Evolutionary conservation across 768 basidiomycete species (phyloP).

Genomic region (Tricholoma saponaceum): DNA sequence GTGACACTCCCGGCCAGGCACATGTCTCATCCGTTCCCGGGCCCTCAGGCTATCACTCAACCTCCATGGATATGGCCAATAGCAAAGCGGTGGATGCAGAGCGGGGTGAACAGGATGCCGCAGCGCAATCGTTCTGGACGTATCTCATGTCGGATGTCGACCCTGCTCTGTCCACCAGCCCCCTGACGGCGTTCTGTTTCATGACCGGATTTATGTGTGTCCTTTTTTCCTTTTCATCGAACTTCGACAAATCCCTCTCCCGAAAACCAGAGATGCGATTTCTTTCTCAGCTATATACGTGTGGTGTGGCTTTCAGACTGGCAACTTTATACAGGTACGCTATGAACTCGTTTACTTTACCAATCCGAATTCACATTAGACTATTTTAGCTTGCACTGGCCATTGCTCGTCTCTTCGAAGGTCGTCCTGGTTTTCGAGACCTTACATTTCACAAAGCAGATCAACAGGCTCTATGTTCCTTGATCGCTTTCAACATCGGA

Average conservation of each 20-base stretch:
- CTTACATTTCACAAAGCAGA: slow-evolving; percentile 73
- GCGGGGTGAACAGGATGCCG: not conserved
- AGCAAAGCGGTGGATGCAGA: slow-evolving; percentile 4
- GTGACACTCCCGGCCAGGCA: not conserved
- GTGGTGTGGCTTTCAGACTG: slow-evolving; percentile 86
- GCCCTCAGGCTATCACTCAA: not conserved
- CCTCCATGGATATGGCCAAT: not conserved
- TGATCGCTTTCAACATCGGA: slow-evolving; percentile 72
- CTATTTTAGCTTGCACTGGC: slow-evolving; percentile 64
- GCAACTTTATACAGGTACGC: slow-evolving; percentile 64
- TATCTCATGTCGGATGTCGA: slow-evolving; percentile 47
- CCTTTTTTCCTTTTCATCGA: not conserved
- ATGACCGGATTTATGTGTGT: slow-evolving; percentile 79
- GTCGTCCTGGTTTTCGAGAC: slow-evolving; percentile 42
- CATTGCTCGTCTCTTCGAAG: slow-evolving; percentile 73
- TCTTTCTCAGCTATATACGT: slow-evolving; percentile 78
- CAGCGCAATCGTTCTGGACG: slow-evolving; percentile 28
- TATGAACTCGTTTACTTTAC: not conserved
- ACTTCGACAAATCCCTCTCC: not conserved
- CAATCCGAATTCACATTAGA: slow-evolving; percentile 1
- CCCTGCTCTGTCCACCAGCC: slow-evolving; percentile 43
- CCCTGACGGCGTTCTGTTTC: slow-evolving; percentile 64
- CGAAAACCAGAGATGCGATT: slow-evolving; percentile 53
- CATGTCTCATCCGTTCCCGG: not conserved
- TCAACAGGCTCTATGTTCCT: slow-evolving; percentile 78